Evolutionary conservation across 2,329 filamentous ascomycete species (phyloP), one percentile per base, ranked within the genome.

Genomic region (Pseudogymnoascus sp.): DNA sequence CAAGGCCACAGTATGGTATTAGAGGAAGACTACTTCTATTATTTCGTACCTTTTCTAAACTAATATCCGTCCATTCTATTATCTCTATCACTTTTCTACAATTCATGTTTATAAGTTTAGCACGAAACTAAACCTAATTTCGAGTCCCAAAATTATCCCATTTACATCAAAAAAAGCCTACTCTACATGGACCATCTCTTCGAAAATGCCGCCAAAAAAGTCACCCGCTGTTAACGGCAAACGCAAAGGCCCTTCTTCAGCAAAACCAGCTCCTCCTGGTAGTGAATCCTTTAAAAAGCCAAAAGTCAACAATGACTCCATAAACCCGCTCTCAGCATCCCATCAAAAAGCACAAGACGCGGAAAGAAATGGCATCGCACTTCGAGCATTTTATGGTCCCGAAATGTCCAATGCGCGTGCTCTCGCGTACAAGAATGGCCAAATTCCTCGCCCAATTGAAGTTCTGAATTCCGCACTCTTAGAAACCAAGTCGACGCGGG

Each of bases 401-500:
- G 91, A 96, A 71, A 95, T 97, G 86, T 89, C 81, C 75, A 94
- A 91, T 68, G 83, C 82, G 58, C 85, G 92, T 39, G 92, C 89
- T 60, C 77, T 79, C 4, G 85, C 87, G 59, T 97, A 96, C 74
- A 88, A 82, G 60, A 75, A 81, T n/a, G 81, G 87, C 60, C 79
- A 83, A 57, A 76, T 95, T 3, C 81, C 86, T 3, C 84, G 88
- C 0, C 92, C 92, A 0, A 88, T 95, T 17, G 84, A 92, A 67
- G 73, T 82, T 0, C 79, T 96, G 1, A 72, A 84, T 5, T 72
- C 76, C 0, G 84, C 86, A 0, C 77, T 92, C 4, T 71, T 78
- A 24, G 81, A 85, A 1, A 94, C 90, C 0, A 74, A 78, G 2
- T 68, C 74, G 0, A 71, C 74, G 36, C 80, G 89, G 7, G 76